Conservation (phyloP, 257 asterid species). For the Plantago major region DNA sequence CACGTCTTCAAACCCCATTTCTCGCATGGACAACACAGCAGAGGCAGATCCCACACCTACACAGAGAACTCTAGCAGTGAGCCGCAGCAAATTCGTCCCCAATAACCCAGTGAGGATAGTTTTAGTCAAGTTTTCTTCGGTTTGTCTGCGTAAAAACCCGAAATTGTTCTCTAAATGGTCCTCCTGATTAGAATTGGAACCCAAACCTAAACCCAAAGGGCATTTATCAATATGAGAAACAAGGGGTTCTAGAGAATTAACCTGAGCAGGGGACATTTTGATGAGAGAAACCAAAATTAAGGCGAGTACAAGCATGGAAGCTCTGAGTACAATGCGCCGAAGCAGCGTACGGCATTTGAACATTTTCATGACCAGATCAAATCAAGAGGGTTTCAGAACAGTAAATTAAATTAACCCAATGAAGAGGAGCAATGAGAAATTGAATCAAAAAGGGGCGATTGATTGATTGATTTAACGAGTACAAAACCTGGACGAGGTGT, state of each 20-base stretch:
- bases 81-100: conserved; percentile 50
- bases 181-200: too few species aligned
- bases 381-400: too few species aligned
- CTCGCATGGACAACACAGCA: conserved; percentile 50
- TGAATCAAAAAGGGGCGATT: too few species aligned
- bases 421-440: too few species aligned
- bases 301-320: conserved; percentile 47
- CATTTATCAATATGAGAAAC: conserved; percentile 40
- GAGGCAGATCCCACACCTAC: conserved; percentile 62
- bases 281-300: conserved; percentile 40
- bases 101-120: conserved; percentile 50
- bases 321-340: conserved; percentile 52
- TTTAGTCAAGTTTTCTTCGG: conserved; percentile 37
- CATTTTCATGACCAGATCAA: conserved; percentile 53
- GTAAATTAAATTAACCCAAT: too few species aligned
- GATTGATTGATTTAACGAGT: too few species aligned
- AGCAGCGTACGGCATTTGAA: conserved; percentile 43
- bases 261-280: conserved; percentile 44
- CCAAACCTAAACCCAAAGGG: conserved; percentile 36
- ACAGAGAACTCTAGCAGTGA: conserved; percentile 56
- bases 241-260: conserved; percentile 29
- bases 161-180: neutral
- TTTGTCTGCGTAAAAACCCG: conserved; percentile 26
- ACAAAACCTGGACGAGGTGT: conserved; percentile 96
- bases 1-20: conserved; percentile 54